Evolutionary conservation across 306 rosid species (phyloP).

Genomic region (Cicer chorassanicum): DNA sequence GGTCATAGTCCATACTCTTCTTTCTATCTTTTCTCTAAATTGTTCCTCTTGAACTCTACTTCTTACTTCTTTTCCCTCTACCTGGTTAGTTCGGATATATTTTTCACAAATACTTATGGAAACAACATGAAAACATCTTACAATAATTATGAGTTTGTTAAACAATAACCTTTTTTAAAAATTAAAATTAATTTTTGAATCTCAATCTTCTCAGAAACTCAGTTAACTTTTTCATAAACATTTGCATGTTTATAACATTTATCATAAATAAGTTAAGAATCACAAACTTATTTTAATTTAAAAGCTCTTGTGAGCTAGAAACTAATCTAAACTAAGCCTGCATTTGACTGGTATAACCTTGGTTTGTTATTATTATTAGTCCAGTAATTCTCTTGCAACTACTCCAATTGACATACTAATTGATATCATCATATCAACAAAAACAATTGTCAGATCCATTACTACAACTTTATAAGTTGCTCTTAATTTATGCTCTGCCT

Average conservation of each 20-base stretch:
- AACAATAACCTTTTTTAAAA: background rate
- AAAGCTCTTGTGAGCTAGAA: background rate
- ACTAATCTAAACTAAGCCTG: background rate
- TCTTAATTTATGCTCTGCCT: background rate
- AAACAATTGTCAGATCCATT: slow-evolving; percentile 6
- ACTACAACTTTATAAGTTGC: background rate
- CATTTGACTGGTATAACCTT: background rate
- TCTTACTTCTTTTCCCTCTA: background rate
- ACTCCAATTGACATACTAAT: background rate
- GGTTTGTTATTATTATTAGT: background rate
- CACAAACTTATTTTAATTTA: background rate
- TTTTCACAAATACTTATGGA: background rate
- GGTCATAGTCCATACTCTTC: background rate
- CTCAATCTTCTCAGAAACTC: background rate
- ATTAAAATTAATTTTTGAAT: background rate
- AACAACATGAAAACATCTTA: background rate
- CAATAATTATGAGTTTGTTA: background rate
- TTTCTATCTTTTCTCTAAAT: background rate
- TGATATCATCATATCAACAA: background rate
- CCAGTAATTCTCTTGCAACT: background rate
- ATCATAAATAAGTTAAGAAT: background rate
- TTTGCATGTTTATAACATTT: background rate
- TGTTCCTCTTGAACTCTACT: slow-evolving; percentile 26
- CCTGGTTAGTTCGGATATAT: background rate
- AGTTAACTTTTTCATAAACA: background rate